Conservation (phyloP, 2,329 filamentous ascomycete genomes). For the Chalara sp. region DNA sequence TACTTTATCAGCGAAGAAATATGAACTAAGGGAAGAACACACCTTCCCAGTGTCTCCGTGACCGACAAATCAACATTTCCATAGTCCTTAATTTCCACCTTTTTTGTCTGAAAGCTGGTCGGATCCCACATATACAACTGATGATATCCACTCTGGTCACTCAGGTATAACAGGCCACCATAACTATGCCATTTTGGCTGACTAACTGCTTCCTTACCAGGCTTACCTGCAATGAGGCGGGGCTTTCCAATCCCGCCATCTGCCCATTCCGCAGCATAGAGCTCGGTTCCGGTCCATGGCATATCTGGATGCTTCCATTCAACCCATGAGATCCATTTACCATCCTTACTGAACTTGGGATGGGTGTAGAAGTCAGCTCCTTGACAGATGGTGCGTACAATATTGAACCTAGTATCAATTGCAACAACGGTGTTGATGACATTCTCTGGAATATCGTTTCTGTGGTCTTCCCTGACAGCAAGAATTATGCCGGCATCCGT, state of each 20-base stretch:
- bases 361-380: slow-evolving; percentile 47
- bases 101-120: slow-evolving; percentile 19
- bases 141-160: slow-evolving; percentile 39
- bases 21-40: slow-evolving; percentile 9
- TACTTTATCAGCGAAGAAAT: slow-evolving; percentile 24
- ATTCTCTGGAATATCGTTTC: slow-evolving; percentile 17
- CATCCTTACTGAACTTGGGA: slow-evolving; percentile 41
- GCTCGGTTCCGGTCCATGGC: slow-evolving; percentile 40
- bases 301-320: slow-evolving; percentile 49
- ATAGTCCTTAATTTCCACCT: slow-evolving; percentile 31
- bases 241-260: slow-evolving; percentile 27
- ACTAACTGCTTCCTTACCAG: slow-evolving; percentile 34
- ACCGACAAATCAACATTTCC: slow-evolving; percentile 35
- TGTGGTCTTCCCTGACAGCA: slow-evolving; percentile 46
- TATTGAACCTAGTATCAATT: slow-evolving; percentile 21
- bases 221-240: slow-evolving; percentile 34
- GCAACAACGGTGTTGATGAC: slow-evolving; percentile 23
- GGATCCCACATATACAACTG: slow-evolving; percentile 37
- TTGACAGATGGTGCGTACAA: slow-evolving; percentile 32
- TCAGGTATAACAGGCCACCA: slow-evolving; percentile 40
- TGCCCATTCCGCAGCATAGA: slow-evolving; percentile 38
- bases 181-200: slow-evolving; percentile 46
- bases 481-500: slow-evolving; percentile 34
- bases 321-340: slow-evolving; percentile 41
- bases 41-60: slow-evolving; percentile 13